Base-by-base conservation (phyloP, 2,329 filamentous ascomycete genomes). In the Pseudocercospora pini-densiflorae region DNA sequence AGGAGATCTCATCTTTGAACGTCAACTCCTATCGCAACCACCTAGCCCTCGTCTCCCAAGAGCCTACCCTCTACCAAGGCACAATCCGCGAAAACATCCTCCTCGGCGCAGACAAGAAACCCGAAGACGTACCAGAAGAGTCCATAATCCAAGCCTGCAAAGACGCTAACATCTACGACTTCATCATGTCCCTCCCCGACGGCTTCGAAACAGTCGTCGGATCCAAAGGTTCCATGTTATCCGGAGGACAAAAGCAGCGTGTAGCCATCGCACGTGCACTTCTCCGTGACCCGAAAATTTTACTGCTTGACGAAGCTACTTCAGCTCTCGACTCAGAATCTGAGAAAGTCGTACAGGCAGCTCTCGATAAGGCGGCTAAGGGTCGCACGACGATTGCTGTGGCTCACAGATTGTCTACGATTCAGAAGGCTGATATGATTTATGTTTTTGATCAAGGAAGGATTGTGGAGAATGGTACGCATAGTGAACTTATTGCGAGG, bases 401-500 rank as follows among this genome's bases (percentile, higher is more conserved):
- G 0, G 95, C 95, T 2, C 94, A 99, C 80, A 86, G 95, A 24
- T 82, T 99, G 5, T 93, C 89, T 75, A 97, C 95, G 0, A 97
- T 98, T 67, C 93, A 97, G 77, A 94, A 95, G 77, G 94, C 94
- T 0, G 94, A 98, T 76, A 82, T 94, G 58, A 98, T 98, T 73
- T 97, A 96, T 71, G 94, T 98, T n/a, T 95, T 98, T 77, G 94
- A 97, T 78, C 89, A 92, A 73, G 95, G 94, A 7, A 86, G 88
- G 66, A 88, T 98, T 51, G 91, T 96, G 1, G 94, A 98, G 82
- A 86, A 87, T 71, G 94, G 94, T 5, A 93, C 89, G 8, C 94
- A 98, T 92, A 86, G 74, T 0, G 81, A 84, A 59, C 66, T 83
- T 40, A 74, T 83, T 61, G 73, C 71, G 4, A 75, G 71, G 65